Evolutionary conservation across 1,284 basidiomycete species (phyloP), one percentile per base, ranked within the genome.

Genomic region (Amylostereum areolatum): DNA sequence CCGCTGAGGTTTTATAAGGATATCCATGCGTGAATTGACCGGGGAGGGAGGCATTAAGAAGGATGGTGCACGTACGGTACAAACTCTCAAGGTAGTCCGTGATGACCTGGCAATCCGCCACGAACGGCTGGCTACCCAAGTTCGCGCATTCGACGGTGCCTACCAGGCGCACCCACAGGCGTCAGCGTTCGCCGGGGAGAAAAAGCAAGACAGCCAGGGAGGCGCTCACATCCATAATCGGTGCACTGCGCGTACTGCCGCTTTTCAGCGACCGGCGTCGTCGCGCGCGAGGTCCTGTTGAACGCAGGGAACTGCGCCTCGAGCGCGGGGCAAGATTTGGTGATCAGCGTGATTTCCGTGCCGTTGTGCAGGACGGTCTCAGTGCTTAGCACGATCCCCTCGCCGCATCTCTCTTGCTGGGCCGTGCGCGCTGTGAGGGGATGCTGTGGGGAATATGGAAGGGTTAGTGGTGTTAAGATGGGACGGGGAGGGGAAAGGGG

Each of bases 101-200:
- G 46, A 47, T 36, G n/a, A 11, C 30, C 29, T 47, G 46, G 24
- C 46, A 47, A 24, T 47, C 46, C 7, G 8, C 4, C 7, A 47
- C 11, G 12, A 41, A 47, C 2, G 36, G 36, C 25, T 41, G 37
- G 18, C 10, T 33, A 18, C 34, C 33, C 8, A 27, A 34, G 35
- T 46, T 30, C 4, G 8, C 34, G 34, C 45, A 46, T 4, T 30
- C 25, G 33, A 46, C 24, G 3, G 4, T 27, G 24, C 45, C 45
- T 46, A 9, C 29, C 12, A 29, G 30, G 11, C 25, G 3, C 10
- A 18, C 18, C 18, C 18, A 18, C 18, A n/a, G 18, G 18, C 18
- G 18, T 18, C 18, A 18, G 18, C 18, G 18, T 18, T 18, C 18
- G 18, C 1, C 18, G 18, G 18, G 18, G 18, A 18, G 18, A 18